Evolutionary conservation across 2,329 filamentous ascomycete species (phyloP), one percentile per base, ranked within the genome.

Genomic region (Taxawa tesnikishii): DNA sequence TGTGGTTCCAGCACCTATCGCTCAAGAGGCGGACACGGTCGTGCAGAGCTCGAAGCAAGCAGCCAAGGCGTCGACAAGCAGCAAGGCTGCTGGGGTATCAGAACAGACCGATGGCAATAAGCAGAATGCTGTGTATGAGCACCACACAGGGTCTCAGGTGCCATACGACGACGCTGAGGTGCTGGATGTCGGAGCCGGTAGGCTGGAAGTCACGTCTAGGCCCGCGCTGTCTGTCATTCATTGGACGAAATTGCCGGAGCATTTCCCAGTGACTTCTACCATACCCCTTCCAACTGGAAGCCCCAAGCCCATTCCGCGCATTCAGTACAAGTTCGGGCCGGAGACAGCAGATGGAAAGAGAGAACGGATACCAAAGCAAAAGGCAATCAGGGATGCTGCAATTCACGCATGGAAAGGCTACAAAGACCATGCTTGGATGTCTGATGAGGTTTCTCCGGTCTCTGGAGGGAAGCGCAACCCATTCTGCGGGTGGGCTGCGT

Each of bases 401-500:
- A 62, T 71, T 46, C 78, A 78, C 45, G 76, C 83, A 1, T 96
- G 90, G 88, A 58, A 63, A 4, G 83, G 82, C 21, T 96, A 96
- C 59, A 80, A 71, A 48, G 65, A 74, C 38, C 67, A 76, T 45
- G 88, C 87, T 8, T 90, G 83, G 74, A 72, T 77, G 39, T 82
- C 92, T 44, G 90, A 96, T 49, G 90, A 96, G 59, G 59, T 96
- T 11, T 68, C 61, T 27, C 90, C 90, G 2, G 63, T 88, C 7
- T 70, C 73, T 17, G 76, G 76, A 31, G 62, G 59, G 10, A 73
- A 65, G 41, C 72, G 73, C 12, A 81, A 94, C 49, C 83, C 84
- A 0, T 96, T 96, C 55, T 88, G 84, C 50, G 83, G 81, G 30
- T 94, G 85, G 85, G 82, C 82, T 12, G 85, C 85, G 11, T 92